Percentiles rank a stretch among this genome's conserved stretches.
phyloP scores from a whole-genome alignment of 2,329 filamentous ascomycete species.

The Fusarium subglutinans region DNA sequence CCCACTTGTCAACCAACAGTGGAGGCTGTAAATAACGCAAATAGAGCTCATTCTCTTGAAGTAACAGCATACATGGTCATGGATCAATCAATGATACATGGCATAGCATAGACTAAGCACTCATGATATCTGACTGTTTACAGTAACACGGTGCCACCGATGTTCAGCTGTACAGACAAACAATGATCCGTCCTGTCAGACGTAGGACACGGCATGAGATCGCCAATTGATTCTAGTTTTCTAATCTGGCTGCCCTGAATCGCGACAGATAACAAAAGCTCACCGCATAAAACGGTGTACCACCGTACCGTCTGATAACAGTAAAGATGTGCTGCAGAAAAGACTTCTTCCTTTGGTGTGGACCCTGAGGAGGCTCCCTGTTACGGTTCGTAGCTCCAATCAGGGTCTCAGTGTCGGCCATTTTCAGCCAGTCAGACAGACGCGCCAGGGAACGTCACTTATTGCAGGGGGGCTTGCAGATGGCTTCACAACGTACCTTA shows the following conservation, averaged over 20 bases:
- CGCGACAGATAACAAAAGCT: constrained; percentile 12
- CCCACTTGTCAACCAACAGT: constrained; percentile 16
- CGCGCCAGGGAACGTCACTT: constrained; percentile 1
- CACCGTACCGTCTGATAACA: constrained; percentile 21
- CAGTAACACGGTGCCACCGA: not conserved
- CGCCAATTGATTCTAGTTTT: constrained; percentile 15
- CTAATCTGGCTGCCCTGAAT: constrained; percentile 20
- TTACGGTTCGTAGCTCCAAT: constrained; percentile 28
- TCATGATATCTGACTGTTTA: not conserved
- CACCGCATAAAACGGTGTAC: constrained; percentile 23
- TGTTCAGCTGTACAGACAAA: not conserved
- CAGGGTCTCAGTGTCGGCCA: constrained; percentile 20
- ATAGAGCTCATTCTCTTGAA: not conserved
- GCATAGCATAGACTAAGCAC: not conserved
- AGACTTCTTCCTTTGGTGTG: constrained; percentile 23
- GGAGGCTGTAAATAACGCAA: constrained; percentile 32
- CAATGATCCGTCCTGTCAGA: not conserved
- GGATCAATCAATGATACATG: not conserved
- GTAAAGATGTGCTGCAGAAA: constrained; percentile 27
- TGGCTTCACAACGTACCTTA: not conserved
- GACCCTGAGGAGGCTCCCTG: constrained; percentile 44
- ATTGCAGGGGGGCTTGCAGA: constrained; percentile 8
- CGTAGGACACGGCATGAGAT: not conserved
- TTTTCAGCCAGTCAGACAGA: constrained; percentile 20
- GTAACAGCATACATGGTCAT: not conserved